Conservation (phyloP, 495 filamentous ascomycete species). For the Aspergillus asperescens region DNA sequence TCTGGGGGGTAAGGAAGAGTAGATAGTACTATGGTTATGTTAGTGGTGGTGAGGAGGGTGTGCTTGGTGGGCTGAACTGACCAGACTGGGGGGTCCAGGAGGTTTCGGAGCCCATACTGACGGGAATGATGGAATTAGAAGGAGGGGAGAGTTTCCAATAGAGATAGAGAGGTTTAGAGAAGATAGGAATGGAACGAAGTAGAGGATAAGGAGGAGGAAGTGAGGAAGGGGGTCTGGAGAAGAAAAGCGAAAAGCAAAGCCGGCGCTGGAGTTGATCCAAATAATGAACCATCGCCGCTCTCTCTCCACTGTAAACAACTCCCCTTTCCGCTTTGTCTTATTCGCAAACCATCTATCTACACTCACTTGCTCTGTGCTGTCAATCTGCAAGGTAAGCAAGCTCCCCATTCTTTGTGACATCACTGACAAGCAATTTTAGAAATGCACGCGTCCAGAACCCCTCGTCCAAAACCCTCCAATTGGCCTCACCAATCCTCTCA, state of each 20-base stretch:
- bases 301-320: constrained; percentile 3
- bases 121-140: constrained; percentile 5
- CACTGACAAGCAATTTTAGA: constrained; percentile 7
- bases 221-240: background rate
- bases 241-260: constrained; percentile 9
- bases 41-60: background rate
- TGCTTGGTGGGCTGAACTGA: constrained; percentile 8
- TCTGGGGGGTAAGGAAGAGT: constrained; percentile 48
- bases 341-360: background rate
- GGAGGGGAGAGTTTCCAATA: background rate
- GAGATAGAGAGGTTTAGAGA: background rate
- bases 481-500: constrained; percentile 48
- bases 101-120: constrained; percentile 32
- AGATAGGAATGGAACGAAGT: constrained; percentile 1
- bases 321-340: background rate
- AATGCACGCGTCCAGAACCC: constrained; percentile 34
- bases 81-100: constrained; percentile 30
- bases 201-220: constrained; percentile 1
- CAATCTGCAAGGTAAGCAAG: background rate
- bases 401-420: background rate
- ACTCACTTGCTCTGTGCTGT: background rate
- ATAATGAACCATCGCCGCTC: constrained; percentile 3
- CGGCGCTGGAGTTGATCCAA: constrained; percentile 6
- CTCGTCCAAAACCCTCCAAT: constrained; percentile 31
- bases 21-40: constrained; percentile 33